Conservation (phyloP, 768 basidiomycete species). For the Fibroporia radiculosa region DNA sequence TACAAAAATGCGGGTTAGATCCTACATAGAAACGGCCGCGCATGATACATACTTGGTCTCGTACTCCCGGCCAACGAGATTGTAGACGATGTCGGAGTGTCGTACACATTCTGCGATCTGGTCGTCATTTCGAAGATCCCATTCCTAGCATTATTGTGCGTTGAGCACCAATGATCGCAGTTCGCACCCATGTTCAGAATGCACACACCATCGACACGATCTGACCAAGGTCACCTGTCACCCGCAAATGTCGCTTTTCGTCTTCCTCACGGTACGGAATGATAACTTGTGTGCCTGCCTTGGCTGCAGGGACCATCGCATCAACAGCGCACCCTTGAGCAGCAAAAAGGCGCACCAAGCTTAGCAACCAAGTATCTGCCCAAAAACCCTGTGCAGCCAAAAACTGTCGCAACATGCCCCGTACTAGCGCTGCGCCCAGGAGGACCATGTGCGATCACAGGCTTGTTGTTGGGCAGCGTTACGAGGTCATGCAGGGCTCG, state of each 20-base stretch:
- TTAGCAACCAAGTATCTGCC: constrained; percentile 92
- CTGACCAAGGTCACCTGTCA: constrained; percentile 95
- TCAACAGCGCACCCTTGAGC: neutral
- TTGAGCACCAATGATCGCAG: constrained; percentile 1
- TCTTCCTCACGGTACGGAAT: constrained; percentile 95
- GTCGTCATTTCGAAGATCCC: constrained; percentile 85
- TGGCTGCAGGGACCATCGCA: constrained; percentile 54
- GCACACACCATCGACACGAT: constrained; percentile 81
- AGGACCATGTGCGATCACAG: constrained; percentile 68
- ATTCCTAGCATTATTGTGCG: constrained; percentile 56
- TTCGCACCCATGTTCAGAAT: neutral
- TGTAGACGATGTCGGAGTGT: constrained; percentile 95
- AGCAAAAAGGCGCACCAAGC: constrained; percentile 53
- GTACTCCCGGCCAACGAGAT: constrained; percentile 89
- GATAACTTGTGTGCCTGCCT: constrained; percentile 87
- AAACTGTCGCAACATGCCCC: constrained; percentile 92
- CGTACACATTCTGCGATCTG: constrained; percentile 91
- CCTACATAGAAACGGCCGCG: neutral
- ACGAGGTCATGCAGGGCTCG: constrained; percentile 70
- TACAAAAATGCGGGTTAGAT: constrained; percentile 24
- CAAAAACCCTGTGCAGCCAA: constrained; percentile 93
- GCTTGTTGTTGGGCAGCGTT: constrained; percentile 49
- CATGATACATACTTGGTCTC: constrained; percentile 74
- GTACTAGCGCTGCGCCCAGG: constrained; percentile 82
- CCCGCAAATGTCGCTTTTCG: constrained; percentile 81